Percentiles rank a stretch among this genome's conserved stretches.
These are phyloP conservation scores for Dimargaris xerosporica DNA, from an alignment of 192 early-diverging fungal genomes.

Conservation along the genomic window DNA sequence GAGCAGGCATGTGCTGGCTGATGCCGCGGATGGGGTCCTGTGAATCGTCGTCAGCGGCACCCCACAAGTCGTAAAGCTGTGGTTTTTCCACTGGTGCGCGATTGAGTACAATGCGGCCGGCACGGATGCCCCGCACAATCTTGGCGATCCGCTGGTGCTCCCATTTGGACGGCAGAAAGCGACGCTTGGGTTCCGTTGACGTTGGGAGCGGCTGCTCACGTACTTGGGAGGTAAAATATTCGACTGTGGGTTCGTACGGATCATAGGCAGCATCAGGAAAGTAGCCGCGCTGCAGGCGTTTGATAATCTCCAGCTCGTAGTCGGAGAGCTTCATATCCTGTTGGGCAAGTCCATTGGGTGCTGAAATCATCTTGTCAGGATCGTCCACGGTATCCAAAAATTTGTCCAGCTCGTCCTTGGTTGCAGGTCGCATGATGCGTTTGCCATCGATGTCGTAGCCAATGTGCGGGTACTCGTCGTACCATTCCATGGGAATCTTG, in stretches of 20 bases:
- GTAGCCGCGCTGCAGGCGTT: conserved; percentile 61
- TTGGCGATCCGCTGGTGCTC: conserved; percentile 94
- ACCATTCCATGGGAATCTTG: conserved; percentile 95
- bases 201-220: conserved; percentile 64
- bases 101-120: conserved; percentile 63
- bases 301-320: conserved; percentile 87
- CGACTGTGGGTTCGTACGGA: conserved; percentile 85
- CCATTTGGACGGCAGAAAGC: conserved; percentile 89
- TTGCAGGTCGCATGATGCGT: conserved; percentile 73
- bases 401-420: conserved; percentile 84
- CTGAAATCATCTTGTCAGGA: conserved; percentile 79
- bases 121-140: conserved; percentile 89
- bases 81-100: conserved; percentile 36
- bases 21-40: conserved; percentile 18
- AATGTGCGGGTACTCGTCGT: conserved; percentile 90
- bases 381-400: conserved; percentile 87
- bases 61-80: conserved; percentile 81
- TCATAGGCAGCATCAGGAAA: conserved; percentile 77
- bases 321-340: conserved; percentile 72
- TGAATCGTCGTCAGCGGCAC: conserved; percentile 38
- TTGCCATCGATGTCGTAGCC: conserved; percentile 93
- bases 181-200: conserved; percentile 89
- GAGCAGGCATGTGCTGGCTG: conserved; percentile 71
- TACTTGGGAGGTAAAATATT: conserved; percentile 85
- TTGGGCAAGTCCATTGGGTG: conserved; percentile 64